A percentile compares a stretch with the other conserved stretches of the same genome.
Evolutionary conservation across 352 stramenopile species (phyloP).

Genomic region (Globisporangium orthogonon): DNA sequence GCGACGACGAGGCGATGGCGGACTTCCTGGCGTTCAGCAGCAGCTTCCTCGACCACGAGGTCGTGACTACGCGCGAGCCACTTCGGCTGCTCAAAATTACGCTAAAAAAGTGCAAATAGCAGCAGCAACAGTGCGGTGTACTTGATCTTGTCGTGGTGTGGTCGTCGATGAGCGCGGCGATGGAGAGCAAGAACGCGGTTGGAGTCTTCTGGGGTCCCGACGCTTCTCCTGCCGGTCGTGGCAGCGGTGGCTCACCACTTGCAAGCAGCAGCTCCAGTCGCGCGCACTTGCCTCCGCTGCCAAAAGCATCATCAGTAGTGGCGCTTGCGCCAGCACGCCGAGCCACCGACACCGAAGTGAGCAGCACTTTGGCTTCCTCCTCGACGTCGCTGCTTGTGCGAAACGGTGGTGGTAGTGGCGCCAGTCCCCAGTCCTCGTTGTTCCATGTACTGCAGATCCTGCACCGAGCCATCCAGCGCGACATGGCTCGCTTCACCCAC

Average conservation of each 20-base stretch:
- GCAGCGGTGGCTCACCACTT: neutral
- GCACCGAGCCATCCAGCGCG: conserved; percentile 30
- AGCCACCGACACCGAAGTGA: neutral
- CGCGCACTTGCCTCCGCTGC: conserved; percentile 3
- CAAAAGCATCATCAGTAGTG: neutral
- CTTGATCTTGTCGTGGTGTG: neutral
- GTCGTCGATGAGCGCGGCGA: neutral
- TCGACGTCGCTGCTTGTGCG: conserved; percentile 10
- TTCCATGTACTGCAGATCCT: conserved; percentile 43
- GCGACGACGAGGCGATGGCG: conserved; percentile 62
- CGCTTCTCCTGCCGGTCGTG: neutral
- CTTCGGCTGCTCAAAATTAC: conserved; percentile 55
- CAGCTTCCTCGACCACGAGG: conserved; percentile 27
- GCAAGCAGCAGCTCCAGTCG: neutral
- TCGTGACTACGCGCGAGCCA: conserved; percentile 30
- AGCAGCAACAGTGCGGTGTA: neutral
- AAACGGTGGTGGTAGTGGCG: neutral
- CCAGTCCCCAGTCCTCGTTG: conserved; percentile 18
- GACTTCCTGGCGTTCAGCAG: conserved; percentile 57
- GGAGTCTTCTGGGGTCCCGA: conserved; percentile 25
- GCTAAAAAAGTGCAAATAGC: conserved; percentile 1
- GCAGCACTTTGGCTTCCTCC: neutral
- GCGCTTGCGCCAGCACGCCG: too few species aligned
- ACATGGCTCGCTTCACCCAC: conserved; percentile 26
- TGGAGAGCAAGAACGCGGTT: conserved; percentile 12